Percentiles rank a stretch among this genome's conserved stretches.
Evolutionary conservation across 2,329 filamentous ascomycete genomes (phyloP).

Genomic region (Diplocarpon rosae): DNA sequence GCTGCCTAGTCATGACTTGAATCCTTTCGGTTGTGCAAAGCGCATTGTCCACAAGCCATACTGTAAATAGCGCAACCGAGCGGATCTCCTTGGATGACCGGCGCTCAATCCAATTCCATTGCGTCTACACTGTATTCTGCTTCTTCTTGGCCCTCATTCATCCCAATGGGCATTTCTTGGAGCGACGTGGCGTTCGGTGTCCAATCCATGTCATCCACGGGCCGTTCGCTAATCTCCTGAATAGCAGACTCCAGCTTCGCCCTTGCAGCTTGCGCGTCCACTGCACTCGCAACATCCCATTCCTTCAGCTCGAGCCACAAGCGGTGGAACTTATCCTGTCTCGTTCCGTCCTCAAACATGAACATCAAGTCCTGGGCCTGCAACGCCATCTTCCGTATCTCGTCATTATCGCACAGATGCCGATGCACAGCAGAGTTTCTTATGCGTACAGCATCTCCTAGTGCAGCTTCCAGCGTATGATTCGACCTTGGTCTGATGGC

Average conservation of each 20-base stretch:
- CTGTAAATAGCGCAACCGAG: not conserved
- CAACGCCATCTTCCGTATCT: slow-evolving; percentile 20
- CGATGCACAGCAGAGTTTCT: slow-evolving; percentile 25
- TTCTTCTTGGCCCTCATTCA: not conserved
- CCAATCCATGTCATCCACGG: slow-evolving; percentile 27
- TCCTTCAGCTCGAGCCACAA: slow-evolving; percentile 17
- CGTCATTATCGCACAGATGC: slow-evolving; percentile 22
- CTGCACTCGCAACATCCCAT: slow-evolving; percentile 17
- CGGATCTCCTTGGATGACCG: not conserved
- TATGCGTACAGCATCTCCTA: slow-evolving; percentile 23
- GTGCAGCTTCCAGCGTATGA: slow-evolving; percentile 13
- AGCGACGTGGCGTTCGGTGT: slow-evolving; percentile 24
- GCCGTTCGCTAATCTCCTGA: slow-evolving; percentile 22
- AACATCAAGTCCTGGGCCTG: slow-evolving; percentile 24
- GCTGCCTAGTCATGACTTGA: no score
- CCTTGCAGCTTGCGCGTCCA: slow-evolving; percentile 15
- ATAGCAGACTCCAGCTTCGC: slow-evolving; percentile 18
- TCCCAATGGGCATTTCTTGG: slow-evolving; percentile 14
- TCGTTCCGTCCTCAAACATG: slow-evolving; percentile 21
- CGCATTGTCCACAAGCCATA: no score
- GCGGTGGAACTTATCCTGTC: slow-evolving; percentile 20
- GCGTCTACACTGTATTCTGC: slow-evolving; percentile 11
- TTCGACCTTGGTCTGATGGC: slow-evolving; percentile 14
- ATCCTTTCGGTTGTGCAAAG: no score
- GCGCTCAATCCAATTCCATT: slow-evolving; percentile 21